These are phyloP conservation scores for Lithocarpus polystachyus DNA, from an alignment of 306 rosid species.

Conservation along the genomic window DNA sequence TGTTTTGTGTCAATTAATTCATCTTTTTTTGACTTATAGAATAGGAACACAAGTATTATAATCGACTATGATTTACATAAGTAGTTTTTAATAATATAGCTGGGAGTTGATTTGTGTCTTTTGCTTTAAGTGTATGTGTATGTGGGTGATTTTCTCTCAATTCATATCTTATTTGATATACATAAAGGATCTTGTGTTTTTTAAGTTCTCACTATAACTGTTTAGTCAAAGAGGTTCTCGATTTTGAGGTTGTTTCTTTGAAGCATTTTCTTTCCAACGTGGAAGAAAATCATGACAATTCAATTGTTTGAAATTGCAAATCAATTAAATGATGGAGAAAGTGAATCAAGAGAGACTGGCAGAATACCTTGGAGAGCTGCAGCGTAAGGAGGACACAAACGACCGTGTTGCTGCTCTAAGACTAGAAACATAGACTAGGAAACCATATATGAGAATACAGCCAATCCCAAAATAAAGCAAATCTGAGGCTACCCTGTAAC, in stretches of 20 bases:
- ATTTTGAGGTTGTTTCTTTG: constrained; percentile 1
- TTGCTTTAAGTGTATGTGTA: too few relatives aligned
- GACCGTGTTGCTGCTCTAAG: constrained; percentile 85
- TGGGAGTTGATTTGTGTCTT: neutral
- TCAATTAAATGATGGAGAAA: constrained; percentile 83
- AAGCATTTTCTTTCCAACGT: neutral
- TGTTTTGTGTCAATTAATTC: neutral
- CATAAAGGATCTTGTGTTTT: neutral
- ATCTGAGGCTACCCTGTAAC: constrained; percentile 28
- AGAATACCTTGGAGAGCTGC: constrained; percentile 84
- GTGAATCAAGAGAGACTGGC: constrained; percentile 75
- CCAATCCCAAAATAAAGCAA: constrained; percentile 52
- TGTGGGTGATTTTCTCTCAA: too few relatives aligned
- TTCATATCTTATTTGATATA: too few relatives aligned
- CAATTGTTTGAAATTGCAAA: constrained; percentile 11
- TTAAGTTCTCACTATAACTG: neutral
- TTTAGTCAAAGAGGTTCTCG: neutral
- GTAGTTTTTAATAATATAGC: neutral
- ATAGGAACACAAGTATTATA: neutral
- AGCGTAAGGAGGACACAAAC: constrained; percentile 79
- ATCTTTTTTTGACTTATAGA: neutral
- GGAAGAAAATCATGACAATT: neutral
- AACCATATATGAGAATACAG: constrained; percentile 87
- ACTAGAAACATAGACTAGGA: constrained; percentile 53
- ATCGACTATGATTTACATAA: neutral